Percentiles rank a stretch among this genome's conserved stretches.
Evolutionary conservation across 2,329 filamentous ascomycete genomes (phyloP).

Genomic region (Phaeosphaeria sp.): DNA sequence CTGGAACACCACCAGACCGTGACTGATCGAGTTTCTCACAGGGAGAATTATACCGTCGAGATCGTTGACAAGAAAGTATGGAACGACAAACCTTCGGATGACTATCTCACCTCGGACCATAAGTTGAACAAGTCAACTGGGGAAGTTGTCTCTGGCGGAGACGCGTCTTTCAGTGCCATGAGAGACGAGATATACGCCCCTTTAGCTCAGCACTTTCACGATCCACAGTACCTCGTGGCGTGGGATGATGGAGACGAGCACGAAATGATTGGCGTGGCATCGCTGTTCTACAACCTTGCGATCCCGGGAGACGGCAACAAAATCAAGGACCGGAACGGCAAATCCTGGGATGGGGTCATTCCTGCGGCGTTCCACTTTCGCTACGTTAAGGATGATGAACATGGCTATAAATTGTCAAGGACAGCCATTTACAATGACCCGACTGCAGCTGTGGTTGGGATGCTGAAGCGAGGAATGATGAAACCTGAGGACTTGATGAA

Average conservation of each 20-base stretch:
- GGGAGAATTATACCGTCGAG: constrained; percentile 15
- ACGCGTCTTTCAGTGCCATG: constrained; percentile 2
- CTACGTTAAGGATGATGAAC: constrained; percentile 8
- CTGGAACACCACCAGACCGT: neutral
- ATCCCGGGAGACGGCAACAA: constrained; percentile 9
- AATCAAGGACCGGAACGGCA: constrained; percentile 9
- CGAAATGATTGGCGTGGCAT: constrained; percentile 18
- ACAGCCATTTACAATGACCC: constrained; percentile 16
- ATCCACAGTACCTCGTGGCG: constrained; percentile 8
- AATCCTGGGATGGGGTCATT: constrained; percentile 15
- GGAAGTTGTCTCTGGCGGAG: constrained; percentile 8
- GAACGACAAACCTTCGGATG: constrained; percentile 4
- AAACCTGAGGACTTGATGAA: constrained; percentile 20
- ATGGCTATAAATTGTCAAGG: constrained; percentile 5
- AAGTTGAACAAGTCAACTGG: constrained; percentile 12
- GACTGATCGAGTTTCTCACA: neutral
- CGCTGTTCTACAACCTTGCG: constrained; percentile 11
- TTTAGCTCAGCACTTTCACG: constrained; percentile 7
- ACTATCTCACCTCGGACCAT: constrained; percentile 7
- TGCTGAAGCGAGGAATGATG: constrained; percentile 22
- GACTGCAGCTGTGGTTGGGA: constrained; percentile 9
- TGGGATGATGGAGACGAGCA: constrained; percentile 14
- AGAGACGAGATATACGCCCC: constrained; percentile 17
- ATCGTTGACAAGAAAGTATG: constrained; percentile 12
- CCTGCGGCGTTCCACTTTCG: constrained; percentile 14